These are phyloP conservation scores for Isatis lusitanica DNA, from an alignment of 441 rosid genomes.

Conservation along the genomic window DNA sequence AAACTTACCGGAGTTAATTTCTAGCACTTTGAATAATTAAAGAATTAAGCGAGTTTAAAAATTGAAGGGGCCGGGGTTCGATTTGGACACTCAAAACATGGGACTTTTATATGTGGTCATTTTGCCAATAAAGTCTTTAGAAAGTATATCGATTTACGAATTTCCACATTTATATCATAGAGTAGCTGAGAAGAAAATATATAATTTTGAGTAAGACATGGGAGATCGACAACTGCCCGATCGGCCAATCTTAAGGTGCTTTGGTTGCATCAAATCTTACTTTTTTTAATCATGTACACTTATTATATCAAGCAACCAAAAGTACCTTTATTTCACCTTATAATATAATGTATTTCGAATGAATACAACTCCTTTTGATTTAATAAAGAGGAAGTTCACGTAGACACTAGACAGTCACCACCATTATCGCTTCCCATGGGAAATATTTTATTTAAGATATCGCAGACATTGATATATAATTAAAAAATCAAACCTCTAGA, in stretches of 20 bases:
- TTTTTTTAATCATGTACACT: background rate
- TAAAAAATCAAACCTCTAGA: background rate
- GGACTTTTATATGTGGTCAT: background rate
- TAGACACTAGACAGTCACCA: conserved; percentile 28
- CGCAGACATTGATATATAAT: background rate
- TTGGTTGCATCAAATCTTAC: conserved; percentile 28
- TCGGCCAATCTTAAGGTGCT: conserved; percentile 23
- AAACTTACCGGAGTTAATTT: background rate
- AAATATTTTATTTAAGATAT: conserved; percentile 22
- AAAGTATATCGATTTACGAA: conserved; percentile 19
- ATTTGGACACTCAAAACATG: background rate
- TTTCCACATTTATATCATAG: conserved; percentile 29
- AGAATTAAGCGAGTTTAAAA: background rate
- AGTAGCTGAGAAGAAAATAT: background rate
- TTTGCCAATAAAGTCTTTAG: background rate
- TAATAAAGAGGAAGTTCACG: conserved; percentile 31
- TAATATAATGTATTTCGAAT: background rate
- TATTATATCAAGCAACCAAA: conserved; percentile 6
- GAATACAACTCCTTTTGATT: conserved; percentile 15
- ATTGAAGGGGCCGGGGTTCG: background rate
- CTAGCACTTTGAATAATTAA: background rate
- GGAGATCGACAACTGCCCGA: conserved; percentile 38
- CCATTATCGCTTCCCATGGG: conserved; percentile 16
- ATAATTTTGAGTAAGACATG: conserved; percentile 20
- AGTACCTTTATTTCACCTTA: conserved; percentile 26